Conservation (phyloP, 2,329 filamentous ascomycete genomes). For the Venturia carpophila region DNA sequence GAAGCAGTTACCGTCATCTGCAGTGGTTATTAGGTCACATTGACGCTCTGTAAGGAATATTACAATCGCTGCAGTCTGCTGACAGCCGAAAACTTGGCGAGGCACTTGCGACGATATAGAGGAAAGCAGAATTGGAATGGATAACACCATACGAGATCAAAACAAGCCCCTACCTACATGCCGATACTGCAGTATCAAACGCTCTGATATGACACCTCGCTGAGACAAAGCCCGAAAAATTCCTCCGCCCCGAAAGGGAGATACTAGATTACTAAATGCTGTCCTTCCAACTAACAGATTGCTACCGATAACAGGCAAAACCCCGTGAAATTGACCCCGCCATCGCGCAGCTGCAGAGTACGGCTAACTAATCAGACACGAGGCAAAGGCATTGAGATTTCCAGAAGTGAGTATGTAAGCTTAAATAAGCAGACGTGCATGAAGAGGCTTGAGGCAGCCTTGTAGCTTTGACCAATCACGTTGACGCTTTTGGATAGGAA, state of each 20-base stretch:
- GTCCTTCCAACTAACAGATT: background rate
- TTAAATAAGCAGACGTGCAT: conserved; percentile 9
- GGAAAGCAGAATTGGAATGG: background rate
- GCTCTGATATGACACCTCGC: background rate
- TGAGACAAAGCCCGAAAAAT: background rate
- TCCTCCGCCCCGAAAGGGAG: background rate
- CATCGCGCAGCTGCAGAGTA: background rate
- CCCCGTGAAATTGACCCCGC: background rate
- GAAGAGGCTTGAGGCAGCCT: background rate
- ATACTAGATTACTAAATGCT: background rate
- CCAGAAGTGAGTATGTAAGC: conserved; percentile 2
- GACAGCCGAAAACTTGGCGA: background rate
- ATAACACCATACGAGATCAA: background rate
- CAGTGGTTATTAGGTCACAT: conserved; percentile 17
- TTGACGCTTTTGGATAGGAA: background rate
- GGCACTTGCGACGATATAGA: background rate
- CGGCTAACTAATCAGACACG: background rate
- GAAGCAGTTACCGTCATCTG: conserved; percentile 13
- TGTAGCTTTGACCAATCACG: conserved; percentile 2
- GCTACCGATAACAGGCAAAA: background rate
- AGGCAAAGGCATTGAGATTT: background rate
- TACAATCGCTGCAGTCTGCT: background rate
- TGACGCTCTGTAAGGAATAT: background rate
- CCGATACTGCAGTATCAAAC: background rate
- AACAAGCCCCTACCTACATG: background rate